These are phyloP conservation scores for Cinchona pubescens DNA, from an alignment of 257 asterid species.

Conservation along the genomic window DNA sequence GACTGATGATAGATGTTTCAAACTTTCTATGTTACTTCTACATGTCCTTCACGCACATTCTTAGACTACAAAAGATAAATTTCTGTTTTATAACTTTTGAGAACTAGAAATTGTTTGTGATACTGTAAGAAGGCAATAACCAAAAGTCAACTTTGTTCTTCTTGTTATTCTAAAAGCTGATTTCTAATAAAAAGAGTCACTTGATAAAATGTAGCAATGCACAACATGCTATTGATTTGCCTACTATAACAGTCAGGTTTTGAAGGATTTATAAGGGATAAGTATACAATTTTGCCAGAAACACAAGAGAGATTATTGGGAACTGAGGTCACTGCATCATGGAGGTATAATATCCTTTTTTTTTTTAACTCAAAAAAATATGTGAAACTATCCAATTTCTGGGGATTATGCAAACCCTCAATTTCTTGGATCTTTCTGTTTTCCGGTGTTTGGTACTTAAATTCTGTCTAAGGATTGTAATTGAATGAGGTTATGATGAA, in stretches of 20 bases:
- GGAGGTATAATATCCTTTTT: slow-evolving; percentile 50
- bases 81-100: not conserved
- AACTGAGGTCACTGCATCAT: slow-evolving; percentile 83
- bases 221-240: not conserved
- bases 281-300: slow-evolving; percentile 85
- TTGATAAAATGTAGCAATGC: not conserved
- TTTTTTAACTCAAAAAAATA: slow-evolving; percentile 1
- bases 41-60: not conserved
- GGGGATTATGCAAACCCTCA: not conserved
- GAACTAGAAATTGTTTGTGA: not conserved
- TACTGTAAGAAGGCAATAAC: not conserved
- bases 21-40: not conserved
- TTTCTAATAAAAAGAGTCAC: not conserved
- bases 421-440: not conserved
- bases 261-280: slow-evolving; percentile 88
- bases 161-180: not conserved
- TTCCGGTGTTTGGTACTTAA: not conserved
- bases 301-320: slow-evolving; percentile 92
- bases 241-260: slow-evolving; percentile 75
- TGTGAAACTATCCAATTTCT: not conserved
- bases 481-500: slow-evolving; percentile 3
- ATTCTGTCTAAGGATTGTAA: not conserved
- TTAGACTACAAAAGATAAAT: not conserved
- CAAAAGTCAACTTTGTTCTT: not conserved
- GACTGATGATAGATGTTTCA: not conserved